phyloP scores from a whole-genome alignment of 495 filamentous ascomycete genomes.

The Pseudoneurospora amorphoporcata region DNA sequence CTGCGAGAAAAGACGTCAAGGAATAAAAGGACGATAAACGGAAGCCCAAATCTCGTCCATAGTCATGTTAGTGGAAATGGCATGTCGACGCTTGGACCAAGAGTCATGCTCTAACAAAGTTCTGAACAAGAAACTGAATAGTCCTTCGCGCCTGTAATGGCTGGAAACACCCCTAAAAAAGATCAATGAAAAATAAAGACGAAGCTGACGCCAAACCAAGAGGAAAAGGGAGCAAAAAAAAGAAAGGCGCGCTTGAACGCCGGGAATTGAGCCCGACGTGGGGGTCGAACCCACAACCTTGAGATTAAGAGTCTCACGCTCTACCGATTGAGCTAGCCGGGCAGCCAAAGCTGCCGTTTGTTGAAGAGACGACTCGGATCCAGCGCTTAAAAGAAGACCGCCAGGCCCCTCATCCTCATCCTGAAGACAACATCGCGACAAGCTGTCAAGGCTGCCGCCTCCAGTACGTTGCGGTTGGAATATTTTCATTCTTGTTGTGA shows the following conservation, averaged over 20 bases:
- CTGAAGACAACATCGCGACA: neutral
- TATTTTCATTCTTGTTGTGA: neutral
- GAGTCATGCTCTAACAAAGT: neutral
- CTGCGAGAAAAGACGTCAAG: neutral
- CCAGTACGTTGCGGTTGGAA: neutral
- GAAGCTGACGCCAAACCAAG: no score
- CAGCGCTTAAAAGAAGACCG: neutral
- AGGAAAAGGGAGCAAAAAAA: neutral
- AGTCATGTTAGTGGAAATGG: neutral
- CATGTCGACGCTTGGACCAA: neutral
- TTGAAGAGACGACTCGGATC: neutral
- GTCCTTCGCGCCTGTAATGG: neutral
- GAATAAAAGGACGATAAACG: neutral
- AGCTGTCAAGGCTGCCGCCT: neutral
- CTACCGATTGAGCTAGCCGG: constrained; percentile 62
- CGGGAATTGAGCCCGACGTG: neutral
- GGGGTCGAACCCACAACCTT: neutral
- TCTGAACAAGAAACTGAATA: neutral
- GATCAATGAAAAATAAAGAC: rapidly evolving
- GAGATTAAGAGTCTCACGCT: constrained; percentile 58
- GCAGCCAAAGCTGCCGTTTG: neutral
- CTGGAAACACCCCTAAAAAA: neutral
- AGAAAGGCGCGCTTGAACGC: neutral
- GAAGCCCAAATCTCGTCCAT: neutral
- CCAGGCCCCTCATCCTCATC: rapidly evolving